Evolutionary conservation across 441 rosid genomes (phyloP), one percentile per base, ranked within the genome.

Genomic region (Gossypium armourianum): DNA sequence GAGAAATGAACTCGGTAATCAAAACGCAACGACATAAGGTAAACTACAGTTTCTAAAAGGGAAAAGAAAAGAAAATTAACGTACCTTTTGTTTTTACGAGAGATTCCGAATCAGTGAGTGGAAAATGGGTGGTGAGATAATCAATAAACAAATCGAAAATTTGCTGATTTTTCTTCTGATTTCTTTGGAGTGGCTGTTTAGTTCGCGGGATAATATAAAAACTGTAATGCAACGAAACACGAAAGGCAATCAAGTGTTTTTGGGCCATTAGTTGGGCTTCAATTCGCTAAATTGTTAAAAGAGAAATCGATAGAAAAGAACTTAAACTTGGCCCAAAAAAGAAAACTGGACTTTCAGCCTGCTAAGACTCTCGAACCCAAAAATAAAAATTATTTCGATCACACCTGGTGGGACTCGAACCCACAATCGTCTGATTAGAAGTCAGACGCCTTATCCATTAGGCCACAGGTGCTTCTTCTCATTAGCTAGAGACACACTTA

Each of bases 401-500:
- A 56, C 60, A 4, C 60, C 29, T 21, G 90, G 83, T 86, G 88
- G 94, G 89, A 87, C 87, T 87, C 89, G 87, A 88, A 88, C 90
- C 90, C 91, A 85, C 91, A 85, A 87, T 84, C 89, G 85, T 64
- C 73, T 89, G 90, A 87, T 87, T 87, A 87, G 90, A 87, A 87
- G 91, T 88, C 94, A 87, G 75, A 81, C 84, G 91, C 88, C 88
- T 88, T 87, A 88, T 88, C 94, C 91, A 83, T 87, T 86, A 87
- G 93, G 90, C 93, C 93, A 88, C 91, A 56, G 36, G 62, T 6
- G 29, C 61, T 2, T 7, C 61, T 2, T 7, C 0, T 2, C 0
- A 0, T 0, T 12, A 0, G 9, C 0, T 0, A 1, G 40, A 29
- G 40, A 6, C 8, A 6, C 40, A 29, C 8, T 1, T 5, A 1